Evolutionary conservation across 306 rosid species (phyloP).

Genomic region (Trifolium fragiferum): DNA sequence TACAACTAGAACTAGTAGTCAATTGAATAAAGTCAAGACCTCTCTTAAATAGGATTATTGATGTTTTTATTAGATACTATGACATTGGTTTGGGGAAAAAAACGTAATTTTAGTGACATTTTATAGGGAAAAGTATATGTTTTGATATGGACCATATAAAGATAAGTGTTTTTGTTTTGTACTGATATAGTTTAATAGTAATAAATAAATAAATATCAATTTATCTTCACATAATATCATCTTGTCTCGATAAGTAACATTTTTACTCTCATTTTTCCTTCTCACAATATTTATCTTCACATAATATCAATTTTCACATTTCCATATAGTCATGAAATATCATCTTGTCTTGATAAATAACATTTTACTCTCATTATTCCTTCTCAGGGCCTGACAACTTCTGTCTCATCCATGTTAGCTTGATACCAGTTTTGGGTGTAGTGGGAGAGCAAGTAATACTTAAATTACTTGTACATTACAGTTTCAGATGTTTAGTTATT

Average conservation of each 20-base stretch:
- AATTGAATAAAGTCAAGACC: conserved; percentile 5
- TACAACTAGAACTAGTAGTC: neutral
- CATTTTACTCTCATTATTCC: conserved; percentile 39
- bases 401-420: conserved; percentile 98
- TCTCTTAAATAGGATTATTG: neutral
- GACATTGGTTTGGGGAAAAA: neutral
- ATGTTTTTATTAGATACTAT: neutral
- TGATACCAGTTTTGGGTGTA: conserved; percentile 91
- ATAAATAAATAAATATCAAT: neutral
- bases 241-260: conserved; percentile 34
- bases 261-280: conserved; percentile 43
- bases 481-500: conserved; percentile 28
- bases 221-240: neutral
- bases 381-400: conserved; percentile 86
- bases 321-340: conserved; percentile 22
- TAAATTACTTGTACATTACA: conserved; percentile 34
- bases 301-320: neutral
- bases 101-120: neutral
- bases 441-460: conserved; percentile 97
- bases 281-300: conserved; percentile 37
- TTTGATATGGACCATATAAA: neutral
- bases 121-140: neutral
- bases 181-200: conserved; percentile 12
- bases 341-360: conserved; percentile 34
- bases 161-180: neutral